Evolutionary conservation across 805 yeast species (phyloP).

Genomic region (Yamadazyma nakazawae): DNA sequence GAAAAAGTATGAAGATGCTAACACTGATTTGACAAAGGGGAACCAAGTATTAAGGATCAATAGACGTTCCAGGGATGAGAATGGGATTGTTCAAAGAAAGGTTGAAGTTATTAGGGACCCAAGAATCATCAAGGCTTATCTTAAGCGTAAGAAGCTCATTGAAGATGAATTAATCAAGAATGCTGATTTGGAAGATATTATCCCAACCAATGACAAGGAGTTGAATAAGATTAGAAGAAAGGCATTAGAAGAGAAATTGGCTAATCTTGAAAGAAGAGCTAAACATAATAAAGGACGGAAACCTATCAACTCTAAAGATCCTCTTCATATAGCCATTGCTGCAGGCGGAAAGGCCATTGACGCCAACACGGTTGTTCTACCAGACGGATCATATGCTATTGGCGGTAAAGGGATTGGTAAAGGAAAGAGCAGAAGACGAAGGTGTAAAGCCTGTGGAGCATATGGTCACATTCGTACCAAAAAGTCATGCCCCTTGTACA

Average conservation of each 20-base stretch:
- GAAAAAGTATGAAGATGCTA: conserved; percentile 33
- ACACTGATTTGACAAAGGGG: conserved; percentile 29
- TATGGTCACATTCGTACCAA: conserved; percentile 93
- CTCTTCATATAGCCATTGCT: conserved; percentile 39
- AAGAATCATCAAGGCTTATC: conserved; percentile 79
- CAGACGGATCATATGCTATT: conserved; percentile 43
- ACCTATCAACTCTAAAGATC: conserved; percentile 18
- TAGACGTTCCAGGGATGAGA: conserved; percentile 75
- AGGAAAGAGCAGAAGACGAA: conserved; percentile 69
- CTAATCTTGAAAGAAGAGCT: conserved; percentile 69
- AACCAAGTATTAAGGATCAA: conserved; percentile 50
- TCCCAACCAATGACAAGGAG: conserved; percentile 80
- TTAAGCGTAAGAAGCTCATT: conserved; percentile 63
- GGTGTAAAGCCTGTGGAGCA: conserved; percentile 94
- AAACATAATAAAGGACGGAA: conserved; percentile 34
- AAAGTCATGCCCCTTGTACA: conserved; percentile 84
- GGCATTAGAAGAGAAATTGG: conserved; percentile 77
- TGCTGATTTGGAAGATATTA: conserved; percentile 67
- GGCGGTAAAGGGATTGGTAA: conserved; percentile 72
- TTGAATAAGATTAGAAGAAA: conserved; percentile 73
- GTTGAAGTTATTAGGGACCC: conserved; percentile 81
- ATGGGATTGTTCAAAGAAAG: conserved; percentile 80
- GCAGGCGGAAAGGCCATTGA: conserved; percentile 42
- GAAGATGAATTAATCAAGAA: conserved; percentile 53
- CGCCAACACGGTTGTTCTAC: conserved; percentile 41